A percentile compares a stretch with the other conserved stretches of the same genome.
These are phyloP conservation scores for Neurospora africana DNA, from an alignment of 495 filamentous ascomycete species.

Conservation along the genomic window DNA sequence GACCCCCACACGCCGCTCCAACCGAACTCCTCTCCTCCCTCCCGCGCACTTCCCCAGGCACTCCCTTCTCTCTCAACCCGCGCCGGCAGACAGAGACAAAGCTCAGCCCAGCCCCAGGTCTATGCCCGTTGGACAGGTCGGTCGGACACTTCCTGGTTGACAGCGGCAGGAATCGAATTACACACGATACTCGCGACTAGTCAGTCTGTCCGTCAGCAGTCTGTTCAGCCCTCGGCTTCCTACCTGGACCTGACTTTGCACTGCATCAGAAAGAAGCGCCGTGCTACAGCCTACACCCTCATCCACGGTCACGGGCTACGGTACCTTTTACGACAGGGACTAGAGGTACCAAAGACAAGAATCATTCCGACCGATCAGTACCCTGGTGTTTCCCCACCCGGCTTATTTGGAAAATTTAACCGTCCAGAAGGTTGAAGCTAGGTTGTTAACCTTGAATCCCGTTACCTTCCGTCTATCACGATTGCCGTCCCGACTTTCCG, in stretches of 20 bases:
- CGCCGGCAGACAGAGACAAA: not conserved
- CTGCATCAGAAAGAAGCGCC: not conserved
- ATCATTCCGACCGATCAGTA: not conserved
- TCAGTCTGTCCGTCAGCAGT: not conserved
- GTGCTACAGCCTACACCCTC: not conserved
- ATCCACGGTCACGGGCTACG: not conserved
- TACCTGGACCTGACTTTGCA: not conserved
- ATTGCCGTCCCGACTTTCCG: not conserved
- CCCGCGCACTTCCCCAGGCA: conserved; percentile 16
- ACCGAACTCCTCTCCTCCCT: conserved; percentile 14
- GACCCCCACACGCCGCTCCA: conserved; percentile 25
- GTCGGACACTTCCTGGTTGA: not conserved
- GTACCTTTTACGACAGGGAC: not conserved
- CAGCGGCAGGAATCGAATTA: not conserved
- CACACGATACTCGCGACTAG: not conserved
- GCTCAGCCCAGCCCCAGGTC: not conserved
- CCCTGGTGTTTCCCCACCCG: not conserved
- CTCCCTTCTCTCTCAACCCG: conserved; percentile 3
- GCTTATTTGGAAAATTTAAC: not conserved
- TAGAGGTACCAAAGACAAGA: not conserved
- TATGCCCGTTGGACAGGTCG: conserved; percentile 16
- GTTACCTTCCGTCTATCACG: not conserved
- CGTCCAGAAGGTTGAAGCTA: not conserved
- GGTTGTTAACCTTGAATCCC: not conserved
- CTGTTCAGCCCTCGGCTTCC: not conserved